Base-by-base conservation (phyloP, 164 flowering plant species). In the Vitis rupestris region DNA sequence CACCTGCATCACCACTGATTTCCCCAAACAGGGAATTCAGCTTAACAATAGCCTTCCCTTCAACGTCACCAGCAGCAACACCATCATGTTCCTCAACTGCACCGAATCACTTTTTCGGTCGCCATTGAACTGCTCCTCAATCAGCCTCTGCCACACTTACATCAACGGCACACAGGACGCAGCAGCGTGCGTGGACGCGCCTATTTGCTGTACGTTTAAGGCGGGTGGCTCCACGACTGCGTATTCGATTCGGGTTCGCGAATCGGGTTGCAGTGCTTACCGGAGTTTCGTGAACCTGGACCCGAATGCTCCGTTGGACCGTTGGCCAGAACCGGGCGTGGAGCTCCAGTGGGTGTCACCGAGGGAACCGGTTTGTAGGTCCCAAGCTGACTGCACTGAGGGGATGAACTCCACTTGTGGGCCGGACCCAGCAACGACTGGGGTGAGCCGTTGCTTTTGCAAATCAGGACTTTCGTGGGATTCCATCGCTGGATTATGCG, bases 1-100 rank as follows among this genome's bases (percentile, higher is more conserved):
- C 81, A 65, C 82, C 61, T 87, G 88, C 81, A 48, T 83, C 66
- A 67, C 87, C 2, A 7, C 77, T 8, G 91, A 87, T 71, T 44
- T 79, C 23, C 8, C 68, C 57, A 15, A 70, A 77, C 61, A 75
- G 58, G 92, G 92, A 15, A 57, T 88, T 67, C 86, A 69, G 68
- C 86, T 88, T 59, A 76, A 85, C 79, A 19, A 58, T 29, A 17
- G 63, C 61, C 72, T 81, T 30, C 92, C 92, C 27, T 88, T 88
- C 82, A 88, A 83, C 84, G 59, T 88, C 78, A 83, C 87, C 70
- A 66, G 80, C 69, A 59, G 77, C 37, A 88, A 86, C 82, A 86
- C 87, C 63, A 72, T 88, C 68, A 8, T 88, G 60, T 77, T 68
- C 75, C 71, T 88, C 61, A 86, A 88, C 81, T 88, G 90, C 63